Conservation (phyloP, 225 moss, liverwort and hornwort species). For the Marchantia paleacea region DNA sequence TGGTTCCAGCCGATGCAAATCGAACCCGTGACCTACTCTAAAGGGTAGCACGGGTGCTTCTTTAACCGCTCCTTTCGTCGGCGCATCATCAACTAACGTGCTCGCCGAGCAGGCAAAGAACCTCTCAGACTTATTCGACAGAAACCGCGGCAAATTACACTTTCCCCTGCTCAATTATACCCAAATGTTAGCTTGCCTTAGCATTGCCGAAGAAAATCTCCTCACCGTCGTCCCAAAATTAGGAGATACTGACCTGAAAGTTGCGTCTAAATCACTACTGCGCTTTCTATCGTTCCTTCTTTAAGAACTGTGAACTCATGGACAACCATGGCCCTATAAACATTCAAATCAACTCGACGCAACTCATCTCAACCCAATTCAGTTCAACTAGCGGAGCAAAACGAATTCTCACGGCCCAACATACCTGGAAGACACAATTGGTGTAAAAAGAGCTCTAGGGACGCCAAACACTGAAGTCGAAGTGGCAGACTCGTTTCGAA, state of each 20-base stretch:
- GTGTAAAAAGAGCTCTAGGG: background rate
- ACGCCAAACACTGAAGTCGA: constrained; percentile 10
- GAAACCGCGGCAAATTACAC: constrained; percentile 10
- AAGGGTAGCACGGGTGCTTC: constrained; percentile 77
- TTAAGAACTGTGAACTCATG: background rate
- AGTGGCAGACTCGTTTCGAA: background rate
- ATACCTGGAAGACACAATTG: constrained; percentile 10
- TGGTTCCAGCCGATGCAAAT: constrained; percentile 89
- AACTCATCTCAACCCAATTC: background rate
- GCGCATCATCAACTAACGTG: constrained; percentile 57
- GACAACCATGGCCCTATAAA: background rate
- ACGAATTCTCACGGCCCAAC: background rate
- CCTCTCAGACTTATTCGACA: background rate
- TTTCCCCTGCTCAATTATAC: constrained; percentile 1
- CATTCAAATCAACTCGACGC: too few species aligned
- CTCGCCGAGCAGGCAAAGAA: constrained; percentile 42
- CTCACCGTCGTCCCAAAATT: background rate
- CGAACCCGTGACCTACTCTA: constrained; percentile 92
- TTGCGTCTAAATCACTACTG: background rate
- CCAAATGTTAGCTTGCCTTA: background rate
- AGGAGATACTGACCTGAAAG: background rate
- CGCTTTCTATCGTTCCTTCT: background rate
- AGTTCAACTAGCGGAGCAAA: background rate
- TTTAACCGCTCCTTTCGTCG: constrained; percentile 36
- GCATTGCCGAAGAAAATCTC: background rate